Evolutionary conservation across 805 yeast species (phyloP).

Genomic region (Yarrowia divulgata): DNA sequence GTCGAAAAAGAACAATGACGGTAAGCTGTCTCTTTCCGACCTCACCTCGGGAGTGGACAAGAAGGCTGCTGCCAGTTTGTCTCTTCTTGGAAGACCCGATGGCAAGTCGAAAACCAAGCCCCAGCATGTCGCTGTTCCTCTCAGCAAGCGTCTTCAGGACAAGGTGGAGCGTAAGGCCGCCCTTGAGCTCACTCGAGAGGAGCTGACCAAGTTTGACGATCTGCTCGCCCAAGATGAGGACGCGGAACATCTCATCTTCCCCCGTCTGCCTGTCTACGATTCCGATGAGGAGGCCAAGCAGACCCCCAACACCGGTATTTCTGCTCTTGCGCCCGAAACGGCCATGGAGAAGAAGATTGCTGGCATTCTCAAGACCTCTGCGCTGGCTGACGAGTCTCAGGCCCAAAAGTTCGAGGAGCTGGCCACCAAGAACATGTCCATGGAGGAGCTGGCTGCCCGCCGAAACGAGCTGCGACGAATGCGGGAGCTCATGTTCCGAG

Average conservation of each 20-base stretch:
- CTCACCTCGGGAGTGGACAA: conserved; percentile 63
- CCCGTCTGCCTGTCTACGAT: conserved; percentile 56
- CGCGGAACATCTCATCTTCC: conserved; percentile 85
- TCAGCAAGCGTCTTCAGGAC: conserved; percentile 84
- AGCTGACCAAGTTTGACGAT: conserved; percentile 88
- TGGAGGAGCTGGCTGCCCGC: conserved; percentile 78
- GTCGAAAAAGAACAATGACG: conserved; percentile 50
- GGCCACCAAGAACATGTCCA: conserved; percentile 78
- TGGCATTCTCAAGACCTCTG: conserved; percentile 66
- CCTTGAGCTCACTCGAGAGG: conserved; percentile 84
- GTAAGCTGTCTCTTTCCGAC: conserved; percentile 76
- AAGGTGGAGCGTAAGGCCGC: conserved; percentile 90
- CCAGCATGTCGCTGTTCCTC: conserved; percentile 74
- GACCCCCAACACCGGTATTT: conserved; percentile 62
- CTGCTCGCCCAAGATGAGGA: conserved; percentile 77
- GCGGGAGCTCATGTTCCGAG: conserved; percentile 97
- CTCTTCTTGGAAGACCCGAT: conserved; percentile 52
- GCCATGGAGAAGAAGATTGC: conserved; percentile 74
- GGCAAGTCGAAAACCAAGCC: conserved; percentile 46
- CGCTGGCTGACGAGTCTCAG: conserved; percentile 72
- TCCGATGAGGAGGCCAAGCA: conserved; percentile 51
- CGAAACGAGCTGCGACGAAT: conserved; percentile 84
- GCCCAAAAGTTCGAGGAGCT: conserved; percentile 88
- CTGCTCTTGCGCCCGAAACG: conserved; percentile 55
- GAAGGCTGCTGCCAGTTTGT: conserved; percentile 58